Conservation (phyloP, 129 eudicot genomes). For the Glebionis coronaria region DNA sequence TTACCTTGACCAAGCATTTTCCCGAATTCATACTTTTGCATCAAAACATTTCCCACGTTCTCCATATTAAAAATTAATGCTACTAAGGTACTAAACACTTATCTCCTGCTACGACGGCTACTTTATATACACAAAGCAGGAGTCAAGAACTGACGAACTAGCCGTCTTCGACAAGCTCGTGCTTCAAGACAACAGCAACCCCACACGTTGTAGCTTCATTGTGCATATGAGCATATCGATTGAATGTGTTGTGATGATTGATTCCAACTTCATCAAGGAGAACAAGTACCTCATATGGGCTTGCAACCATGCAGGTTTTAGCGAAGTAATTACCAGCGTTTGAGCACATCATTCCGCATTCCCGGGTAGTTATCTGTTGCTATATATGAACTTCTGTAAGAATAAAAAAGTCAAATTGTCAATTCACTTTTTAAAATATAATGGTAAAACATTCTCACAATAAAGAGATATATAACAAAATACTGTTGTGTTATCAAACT, state of each 20-base stretch:
- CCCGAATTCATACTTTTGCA: slow-evolving; percentile 66
- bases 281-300: slow-evolving; percentile 28
- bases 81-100: slow-evolving; percentile 10
- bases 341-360: slow-evolving; percentile 76
- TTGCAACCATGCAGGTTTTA: slow-evolving; percentile 25
- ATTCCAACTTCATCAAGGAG: slow-evolving; percentile 37
- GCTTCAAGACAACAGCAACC: slow-evolving; percentile 36
- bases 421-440: background rate
- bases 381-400: slow-evolving; percentile 28
- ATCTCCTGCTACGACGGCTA: slow-evolving; percentile 25
- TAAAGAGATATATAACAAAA: background rate
- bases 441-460: background rate
- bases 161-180: slow-evolving; percentile 59
- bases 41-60: slow-evolving; percentile 48
- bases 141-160: slow-evolving; percentile 20
- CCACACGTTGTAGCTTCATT: slow-evolving; percentile 21
- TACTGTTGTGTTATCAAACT: background rate
- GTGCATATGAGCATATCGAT: slow-evolving; percentile 25
- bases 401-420: slow-evolving; percentile 10
- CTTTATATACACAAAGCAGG: slow-evolving; percentile 25
- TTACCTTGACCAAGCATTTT: slow-evolving; percentile 73
- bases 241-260: slow-evolving; percentile 20
- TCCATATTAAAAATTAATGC: slow-evolving; percentile 33
- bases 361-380: slow-evolving; percentile 42
- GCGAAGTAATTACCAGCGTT: slow-evolving; percentile 31